Evolutionary conservation across 352 stramenopile genomes (phyloP).

Genomic region (Phytopythium oedochilum): DNA sequence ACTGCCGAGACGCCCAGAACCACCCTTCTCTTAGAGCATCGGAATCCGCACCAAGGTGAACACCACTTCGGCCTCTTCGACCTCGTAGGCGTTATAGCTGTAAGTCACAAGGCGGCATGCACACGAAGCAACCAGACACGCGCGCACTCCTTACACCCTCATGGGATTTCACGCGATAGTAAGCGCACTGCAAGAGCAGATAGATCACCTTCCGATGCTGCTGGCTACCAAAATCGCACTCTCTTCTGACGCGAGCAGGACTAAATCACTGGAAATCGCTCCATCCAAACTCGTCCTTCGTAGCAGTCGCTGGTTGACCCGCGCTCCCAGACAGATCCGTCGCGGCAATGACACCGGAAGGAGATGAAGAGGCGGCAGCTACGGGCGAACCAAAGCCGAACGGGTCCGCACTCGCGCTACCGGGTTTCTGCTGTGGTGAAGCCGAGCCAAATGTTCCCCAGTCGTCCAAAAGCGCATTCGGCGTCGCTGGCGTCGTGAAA

Average conservation of each 20-base stretch:
- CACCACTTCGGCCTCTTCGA: too few species aligned
- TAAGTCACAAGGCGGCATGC: too few species aligned
- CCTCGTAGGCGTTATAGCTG: too few species aligned
- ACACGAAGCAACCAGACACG: too few species aligned
- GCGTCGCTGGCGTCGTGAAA: neutral
- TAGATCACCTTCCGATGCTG: too few species aligned
- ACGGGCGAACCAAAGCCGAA: slow-evolving; percentile 1
- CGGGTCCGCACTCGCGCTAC: neutral
- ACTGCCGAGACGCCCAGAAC: slow-evolving; percentile 19
- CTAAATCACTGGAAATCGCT: slow-evolving; percentile 21
- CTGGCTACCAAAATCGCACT: neutral
- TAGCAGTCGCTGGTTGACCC: neutral
- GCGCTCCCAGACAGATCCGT: neutral
- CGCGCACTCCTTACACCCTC: neutral
- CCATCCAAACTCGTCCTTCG: slow-evolving; percentile 17
- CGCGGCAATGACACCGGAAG: neutral
- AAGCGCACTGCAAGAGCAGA: too few species aligned
- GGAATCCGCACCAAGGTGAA: neutral
- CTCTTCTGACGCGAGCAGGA: too few species aligned
- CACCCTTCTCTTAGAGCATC: neutral
- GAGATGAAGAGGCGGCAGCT: neutral
- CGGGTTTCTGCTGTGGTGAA: neutral
- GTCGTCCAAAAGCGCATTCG: neutral
- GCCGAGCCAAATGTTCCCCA: slow-evolving; percentile 5
- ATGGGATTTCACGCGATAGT: too few species aligned